Percentiles rank a stretch among this genome's conserved stretches.
Conservation (phyloP, 2,329 filamentous ascomycete genomes). For the Botryotinia calthae region DNA sequence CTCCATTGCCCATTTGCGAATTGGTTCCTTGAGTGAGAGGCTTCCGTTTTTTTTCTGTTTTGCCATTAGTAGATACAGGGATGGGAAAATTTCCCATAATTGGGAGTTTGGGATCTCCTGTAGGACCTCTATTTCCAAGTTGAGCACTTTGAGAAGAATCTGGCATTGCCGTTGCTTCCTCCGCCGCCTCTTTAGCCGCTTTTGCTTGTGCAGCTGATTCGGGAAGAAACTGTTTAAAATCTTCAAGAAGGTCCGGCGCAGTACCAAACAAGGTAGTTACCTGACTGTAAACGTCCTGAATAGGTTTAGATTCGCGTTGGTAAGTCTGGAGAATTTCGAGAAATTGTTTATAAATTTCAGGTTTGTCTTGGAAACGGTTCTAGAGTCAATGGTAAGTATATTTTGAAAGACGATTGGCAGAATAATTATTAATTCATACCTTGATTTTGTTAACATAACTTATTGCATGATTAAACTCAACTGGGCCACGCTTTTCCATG, state of each 20-base stretch:
- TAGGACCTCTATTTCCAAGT: conserved; percentile 42
- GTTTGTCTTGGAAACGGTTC: conserved; percentile 95
- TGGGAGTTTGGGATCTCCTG: conserved; percentile 69
- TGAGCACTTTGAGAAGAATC: conserved; percentile 51
- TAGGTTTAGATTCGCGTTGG: conserved; percentile 95
- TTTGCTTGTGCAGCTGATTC: conserved; percentile 76
- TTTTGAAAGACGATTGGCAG: conserved; percentile 20
- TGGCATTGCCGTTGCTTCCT: conserved; percentile 55
- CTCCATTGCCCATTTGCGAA: conserved; percentile 31
- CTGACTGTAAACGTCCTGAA: conserved; percentile 96
- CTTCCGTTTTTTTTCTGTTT: conserved; percentile 80
- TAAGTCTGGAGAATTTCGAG: conserved; percentile 98
- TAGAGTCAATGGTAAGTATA: conserved; percentile 41
- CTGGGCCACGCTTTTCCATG: conserved; percentile 84
- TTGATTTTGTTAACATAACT: conserved; percentile 99
- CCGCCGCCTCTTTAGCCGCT: conserved; percentile 59
- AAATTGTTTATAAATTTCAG: conserved; percentile 99
- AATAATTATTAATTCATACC: conserved; percentile 49
- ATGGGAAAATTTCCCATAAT: conserved; percentile 94
- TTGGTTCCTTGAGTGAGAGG: conserved; percentile 42
- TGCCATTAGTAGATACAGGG: conserved; percentile 67
- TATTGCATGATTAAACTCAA: conserved; percentile 98
- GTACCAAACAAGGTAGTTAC: conserved; percentile 92
- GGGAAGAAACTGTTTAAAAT: conserved; percentile 97
- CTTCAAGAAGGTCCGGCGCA: conserved; percentile 90